These are phyloP conservation scores for Artemisia princeps DNA, from an alignment of 140 eudicot genomes.

Conservation along the genomic window DNA sequence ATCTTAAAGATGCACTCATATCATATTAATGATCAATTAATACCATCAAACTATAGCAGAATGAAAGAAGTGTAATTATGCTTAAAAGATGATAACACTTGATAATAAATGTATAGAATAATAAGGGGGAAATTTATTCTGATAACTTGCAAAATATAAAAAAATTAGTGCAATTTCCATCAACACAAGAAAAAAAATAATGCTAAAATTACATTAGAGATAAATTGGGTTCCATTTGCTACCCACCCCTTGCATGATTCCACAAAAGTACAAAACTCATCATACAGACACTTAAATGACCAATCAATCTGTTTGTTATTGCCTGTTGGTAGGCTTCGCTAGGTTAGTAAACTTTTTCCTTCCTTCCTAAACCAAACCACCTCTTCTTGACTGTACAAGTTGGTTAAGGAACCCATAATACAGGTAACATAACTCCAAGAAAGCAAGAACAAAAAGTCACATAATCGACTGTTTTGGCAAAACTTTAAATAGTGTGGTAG, in stretches of 20 bases:
- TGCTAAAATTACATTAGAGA: no score
- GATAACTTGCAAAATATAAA: neutral
- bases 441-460: slow-evolving; percentile 1
- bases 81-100: neutral
- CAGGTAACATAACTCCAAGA: slow-evolving; percentile 2
- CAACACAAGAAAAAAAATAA: no score
- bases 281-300: neutral
- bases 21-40: neutral
- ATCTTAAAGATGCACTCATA: neutral
- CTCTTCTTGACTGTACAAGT: slow-evolving; percentile 9
- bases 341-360: neutral
- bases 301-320: neutral
- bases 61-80: neutral
- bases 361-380: neutral
- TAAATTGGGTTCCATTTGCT: neutral
- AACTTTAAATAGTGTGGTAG: neutral
- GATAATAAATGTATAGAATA: no score
- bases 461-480: slow-evolving; percentile 18
- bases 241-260: neutral
- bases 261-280: neutral
- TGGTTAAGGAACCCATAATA: slow-evolving; percentile 2
- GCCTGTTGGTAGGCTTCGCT: neutral
- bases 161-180: neutral
- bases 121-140: neutral
- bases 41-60: neutral